phyloP scores from a whole-genome alignment of 495 filamentous ascomycete genomes.

The Annulohypoxylon stygium region DNA sequence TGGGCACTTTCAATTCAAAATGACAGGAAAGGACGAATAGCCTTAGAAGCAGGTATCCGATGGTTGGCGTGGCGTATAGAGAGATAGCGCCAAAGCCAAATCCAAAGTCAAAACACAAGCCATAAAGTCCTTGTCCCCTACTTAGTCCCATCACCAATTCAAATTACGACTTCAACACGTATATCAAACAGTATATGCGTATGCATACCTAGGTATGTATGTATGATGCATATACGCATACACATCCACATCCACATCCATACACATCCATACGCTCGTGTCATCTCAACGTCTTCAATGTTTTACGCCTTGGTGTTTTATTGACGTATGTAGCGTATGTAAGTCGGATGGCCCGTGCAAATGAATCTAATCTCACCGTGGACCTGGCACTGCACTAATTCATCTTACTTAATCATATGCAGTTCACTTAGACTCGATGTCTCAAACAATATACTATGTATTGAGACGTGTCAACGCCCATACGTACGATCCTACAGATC shows the following conservation, averaged over 20 bases:
- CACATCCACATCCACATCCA: background rate
- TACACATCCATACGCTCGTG: background rate
- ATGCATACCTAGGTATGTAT: background rate
- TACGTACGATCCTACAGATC: background rate
- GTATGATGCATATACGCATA: background rate
- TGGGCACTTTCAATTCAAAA: conserved; percentile 1
- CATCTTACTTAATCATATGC: background rate
- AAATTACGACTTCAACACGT: conserved; percentile 15
- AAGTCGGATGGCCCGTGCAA: background rate
- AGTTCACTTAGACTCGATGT: background rate
- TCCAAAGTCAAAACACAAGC: background rate
- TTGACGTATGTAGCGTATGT: background rate
- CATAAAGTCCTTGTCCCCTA: conserved; percentile 1
- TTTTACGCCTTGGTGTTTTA: background rate
- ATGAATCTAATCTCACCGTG: background rate
- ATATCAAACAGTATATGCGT: background rate
- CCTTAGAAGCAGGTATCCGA: background rate
- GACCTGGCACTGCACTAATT: background rate
- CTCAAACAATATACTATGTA: background rate
- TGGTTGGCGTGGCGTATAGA: background rate
- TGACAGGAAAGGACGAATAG: background rate
- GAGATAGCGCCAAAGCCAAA: conserved; percentile 2
- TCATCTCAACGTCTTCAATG: background rate
- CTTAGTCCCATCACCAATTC: background rate
- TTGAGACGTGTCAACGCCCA: background rate